Evolutionary conservation across 192 early-diverging fungal species (phyloP), one percentile per base, ranked within the genome.

Genomic region (Obelidium mucronatum): DNA sequence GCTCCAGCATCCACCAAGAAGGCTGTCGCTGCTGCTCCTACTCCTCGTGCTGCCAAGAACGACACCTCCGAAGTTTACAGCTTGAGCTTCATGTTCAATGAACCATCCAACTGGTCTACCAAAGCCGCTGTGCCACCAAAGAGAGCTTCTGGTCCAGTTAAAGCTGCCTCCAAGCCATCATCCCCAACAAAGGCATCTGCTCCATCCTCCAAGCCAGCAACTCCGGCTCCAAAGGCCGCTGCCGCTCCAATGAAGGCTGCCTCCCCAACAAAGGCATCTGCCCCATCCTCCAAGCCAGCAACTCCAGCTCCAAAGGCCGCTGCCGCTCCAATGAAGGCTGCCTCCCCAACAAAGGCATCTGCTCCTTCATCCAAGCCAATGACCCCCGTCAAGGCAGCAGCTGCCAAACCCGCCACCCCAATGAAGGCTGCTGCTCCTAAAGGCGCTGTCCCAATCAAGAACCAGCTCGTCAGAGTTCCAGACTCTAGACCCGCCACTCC

Each of bases 1-100:
- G 48, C 60, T 33, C 59, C 72, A 8, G 72, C 37, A 17, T 19
- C 72, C 55, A 8, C 33, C 5, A 24, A 26, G 40, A 19, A 37
- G 33, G 35, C 28, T 13, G 34, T 24, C 33, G 70, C 70, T 37
- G 35, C 55, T 73, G 33, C 52, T 54, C 62, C 35, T 22, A 33
- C 8, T 39, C 33, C 15, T 36, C 8, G 35, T 8, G 62, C 36
- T n/a, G 28, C 37, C 36, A 6, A 56, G 13, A 62, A 60, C 31
- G 44, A 61, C 34, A 74, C 15, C 72, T 36, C 52, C 54, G 72
- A 74, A 39, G 72, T 74, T 28, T 74, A 37, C 72, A 63, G 72
- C 30, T 39, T 74, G 8, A 54, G 11, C 24, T 74, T 54, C 59
- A 28, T 74, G 59, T 74, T 74, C 40, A 37, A 60, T 19, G 72